Conservation (phyloP, 768 basidiomycete genomes). For the Kwoniella newhampshirensis region DNA sequence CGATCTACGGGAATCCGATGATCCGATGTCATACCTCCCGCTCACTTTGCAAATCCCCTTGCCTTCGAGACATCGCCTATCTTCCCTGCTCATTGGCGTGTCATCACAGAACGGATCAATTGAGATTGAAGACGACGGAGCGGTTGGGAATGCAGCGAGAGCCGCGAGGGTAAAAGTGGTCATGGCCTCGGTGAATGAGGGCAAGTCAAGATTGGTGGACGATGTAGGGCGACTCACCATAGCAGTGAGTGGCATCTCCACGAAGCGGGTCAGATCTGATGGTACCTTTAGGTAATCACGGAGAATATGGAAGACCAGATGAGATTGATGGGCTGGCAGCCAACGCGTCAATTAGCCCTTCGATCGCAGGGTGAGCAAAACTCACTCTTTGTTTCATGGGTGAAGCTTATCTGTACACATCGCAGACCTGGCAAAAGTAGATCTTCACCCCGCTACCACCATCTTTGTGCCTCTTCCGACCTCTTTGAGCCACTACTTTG, state of each 20-base stretch:
- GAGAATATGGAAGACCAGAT: constrained; percentile 81
- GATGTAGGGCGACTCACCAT: constrained; percentile 64
- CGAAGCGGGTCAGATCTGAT: background rate
- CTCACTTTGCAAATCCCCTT: constrained; percentile 33
- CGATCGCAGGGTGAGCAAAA: constrained; percentile 61
- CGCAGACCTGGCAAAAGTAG: constrained; percentile 70
- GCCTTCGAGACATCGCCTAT: constrained; percentile 26
- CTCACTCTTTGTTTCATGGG: background rate
- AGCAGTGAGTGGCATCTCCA: constrained; percentile 57
- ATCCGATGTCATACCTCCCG: constrained; percentile 12
- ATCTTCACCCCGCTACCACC: constrained; percentile 52
- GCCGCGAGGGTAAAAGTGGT: constrained; percentile 65
- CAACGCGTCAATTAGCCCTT: constrained; percentile 69
- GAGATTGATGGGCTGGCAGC: constrained; percentile 75
- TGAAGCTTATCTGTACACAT: background rate
- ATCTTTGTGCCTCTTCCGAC: constrained; percentile 37
- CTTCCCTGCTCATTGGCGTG: constrained; percentile 64
- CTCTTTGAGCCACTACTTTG: constrained; percentile 66
- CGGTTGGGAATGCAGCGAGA: constrained; percentile 63
- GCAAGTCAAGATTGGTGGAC: constrained; percentile 63
- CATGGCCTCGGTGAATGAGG: constrained; percentile 68
- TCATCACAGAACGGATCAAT: constrained; percentile 77
- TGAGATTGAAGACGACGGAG: constrained; percentile 73
- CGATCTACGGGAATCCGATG: constrained; percentile 47
- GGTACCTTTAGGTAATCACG: constrained; percentile 70